phyloP scores from a whole-genome alignment of 2,329 filamentous ascomycete species.

The Sclerotinia minor region DNA sequence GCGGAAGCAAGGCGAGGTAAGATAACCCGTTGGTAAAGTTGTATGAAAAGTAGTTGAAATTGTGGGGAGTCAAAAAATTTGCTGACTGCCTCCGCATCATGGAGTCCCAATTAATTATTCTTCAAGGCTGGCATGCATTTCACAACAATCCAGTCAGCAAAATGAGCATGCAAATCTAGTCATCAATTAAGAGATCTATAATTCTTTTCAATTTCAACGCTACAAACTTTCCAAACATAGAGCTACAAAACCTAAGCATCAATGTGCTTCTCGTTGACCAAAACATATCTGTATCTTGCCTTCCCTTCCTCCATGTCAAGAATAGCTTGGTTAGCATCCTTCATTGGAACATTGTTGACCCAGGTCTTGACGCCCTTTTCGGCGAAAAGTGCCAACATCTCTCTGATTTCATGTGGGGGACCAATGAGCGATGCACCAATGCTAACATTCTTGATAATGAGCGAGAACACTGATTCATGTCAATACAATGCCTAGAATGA shows the following conservation, averaged over 20 bases:
- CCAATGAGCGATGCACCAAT: constrained; percentile 46
- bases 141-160: no score
- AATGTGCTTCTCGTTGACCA: constrained; percentile 46
- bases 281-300: constrained; percentile 52
- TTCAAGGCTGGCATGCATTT: no score
- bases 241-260: neutral
- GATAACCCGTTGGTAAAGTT: no score
- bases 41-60: no score
- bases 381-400: constrained; percentile 62
- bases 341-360: constrained; percentile 57
- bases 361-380: constrained; percentile 59
- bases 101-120: no score
- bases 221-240: neutral
- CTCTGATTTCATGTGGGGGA: constrained; percentile 54
- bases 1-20: no score
- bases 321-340: constrained; percentile 57
- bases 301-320: constrained; percentile 59
- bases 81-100: no score
- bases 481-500: neutral
- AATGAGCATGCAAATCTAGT: no score
- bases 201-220: no score
- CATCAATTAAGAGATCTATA: no score
- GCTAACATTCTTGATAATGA: constrained; percentile 57
- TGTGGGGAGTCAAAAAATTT: no score
- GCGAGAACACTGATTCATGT: constrained; percentile 45